Evolutionary conservation across 208 protist genomes (phyloP), one percentile per base, ranked within the genome.

Genomic region (Sergeia podlipaevii): DNA sequence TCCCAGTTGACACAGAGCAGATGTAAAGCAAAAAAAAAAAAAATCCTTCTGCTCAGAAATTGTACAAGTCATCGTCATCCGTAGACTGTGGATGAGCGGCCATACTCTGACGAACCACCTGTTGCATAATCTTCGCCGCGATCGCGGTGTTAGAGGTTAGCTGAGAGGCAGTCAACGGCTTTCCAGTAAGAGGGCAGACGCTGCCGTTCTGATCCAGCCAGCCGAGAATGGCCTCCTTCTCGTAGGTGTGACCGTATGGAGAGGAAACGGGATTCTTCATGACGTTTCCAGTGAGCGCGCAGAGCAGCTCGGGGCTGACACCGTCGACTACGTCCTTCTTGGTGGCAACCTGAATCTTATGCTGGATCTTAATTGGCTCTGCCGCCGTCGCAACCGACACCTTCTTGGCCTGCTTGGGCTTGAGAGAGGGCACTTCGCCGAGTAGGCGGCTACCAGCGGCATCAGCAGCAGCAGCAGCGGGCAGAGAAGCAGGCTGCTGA

Each of bases 241-340:
- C 90, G 62, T 82, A 96, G 15, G 82, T 91, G 54, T 95, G 81
- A 17, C 90, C 90, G 70, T 94, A 87, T 7, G 90, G 90, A n/a
- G 86, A 95, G 23, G 70, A 64, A 13, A 96, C 85, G 11, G 90
- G 90, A 46, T 87, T 82, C 78, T 96, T 96, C 90, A 96, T 95
- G 27, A 91, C 72, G 44, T 85, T 70, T 27, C 85, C 83, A 4
- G 85, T 95, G 49, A 96, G 70, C 24, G 85, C 80, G 51, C 90
- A 96, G 33, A 90, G 73, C 7, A 96, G 62, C 27, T 60, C 46
- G 13, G 74, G 42, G 42, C 91, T 78, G 29, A 83, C 67, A 37
- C 81, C 81, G n/a, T 65, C 60, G 33, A 75, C 67, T 41, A 60
- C 65, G 59, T 89, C 77, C 29, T 55, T 52, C 60, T 74, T 66